Evolutionary conservation across 495 filamentous ascomycete genomes (phyloP), one percentile per base, ranked within the genome.

Genomic region (Cladorrhinum samala): DNA sequence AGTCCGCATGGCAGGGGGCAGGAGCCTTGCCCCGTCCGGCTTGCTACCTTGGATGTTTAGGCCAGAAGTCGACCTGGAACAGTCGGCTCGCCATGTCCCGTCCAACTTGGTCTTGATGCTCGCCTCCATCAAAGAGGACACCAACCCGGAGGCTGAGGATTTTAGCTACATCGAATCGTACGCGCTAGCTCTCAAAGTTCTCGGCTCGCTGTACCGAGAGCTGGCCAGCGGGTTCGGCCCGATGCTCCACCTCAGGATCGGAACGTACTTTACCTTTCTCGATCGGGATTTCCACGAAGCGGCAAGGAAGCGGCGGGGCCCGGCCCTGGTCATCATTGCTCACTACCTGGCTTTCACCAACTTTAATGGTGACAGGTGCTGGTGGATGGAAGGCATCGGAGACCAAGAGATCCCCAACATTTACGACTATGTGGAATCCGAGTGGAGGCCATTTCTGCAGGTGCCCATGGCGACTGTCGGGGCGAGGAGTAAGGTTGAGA

Each of bases 321-420:
- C 83, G 38, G 79, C 84, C 0, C 58, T 80, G 0, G 59, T 80
- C 7, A 72, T 81, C 13, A 24, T 79, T 4, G 73, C 76, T 1
- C 53, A 79, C 41, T 77, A 72, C 45, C 63, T 78, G 13, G 64
- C 58, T 23, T 77, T 78, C 46, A 39, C 65, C 6, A 75, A 73
- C 55, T 20, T 78, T 7, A 45, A 66, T 17, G 38, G 37, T 1
- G 20, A 52, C 0, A 38, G 59, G 2, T 45, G 46, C 14, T 80
- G 76, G 77, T 80, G 77, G 76, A 53, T 75, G 49, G 42, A 57
- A 14, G 70, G 64, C 9, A 67, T 80, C 14, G 49, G 59, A 8
- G 62, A 71, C 33, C 58, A 52, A 9, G 66, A 78, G 39, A 69
- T 77, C 6, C 57, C 21, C 21, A 63, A 66, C 24, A 75, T 80